Evolutionary conservation across 352 stramenopile genomes (phyloP), one percentile per base, ranked within the genome.

Genomic region (Phytophthora sansomeana): DNA sequence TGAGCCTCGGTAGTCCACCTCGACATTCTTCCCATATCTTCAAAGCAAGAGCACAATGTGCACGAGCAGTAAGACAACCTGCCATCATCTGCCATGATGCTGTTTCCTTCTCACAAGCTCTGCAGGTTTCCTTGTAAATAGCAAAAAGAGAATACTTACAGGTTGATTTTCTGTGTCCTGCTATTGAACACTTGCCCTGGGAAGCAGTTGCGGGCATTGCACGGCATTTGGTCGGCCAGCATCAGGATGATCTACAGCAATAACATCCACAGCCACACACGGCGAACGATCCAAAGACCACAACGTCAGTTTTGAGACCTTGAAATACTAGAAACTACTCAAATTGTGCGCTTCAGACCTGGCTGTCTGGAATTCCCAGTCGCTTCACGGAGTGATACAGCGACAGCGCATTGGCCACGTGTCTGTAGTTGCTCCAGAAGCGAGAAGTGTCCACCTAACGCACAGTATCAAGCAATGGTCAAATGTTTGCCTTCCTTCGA

Each of bases 341-440:
- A 11, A 46, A 58, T 52, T 21, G 10, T 47, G 35, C 8, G n/a
- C 5, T 39, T 38, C 60, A 2, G 42, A 93, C 88, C 75, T 98
- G 96, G 47, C 92, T 97, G 65, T 99, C 96, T 0, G 93, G 90
- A 50, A 98, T 96, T 3, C 95, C 96, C 7, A 98, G 83, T 19
- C 87, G 74, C 74, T 97, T 97, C 10, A 98, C 85, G 7, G 95
- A 91, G 69, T 98, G 83, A 57, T 99, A 98, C 26, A 99, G 83
- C 39, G 90, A 97, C 35, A 99, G 77, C 46, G 93, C 93, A 78
- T 99, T 98, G 16, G 94, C 92, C 14, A 96, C 91, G 66, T 99
- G 97, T 35, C 97, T 90, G 77, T 99, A 99, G 76, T 99, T 99
- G 78, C 97, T 98, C 89, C 90, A 99, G 75, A 98, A 99, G 78